Conservation (phyloP, 225 moss, liverwort and hornwort genomes). For the Sphagnum contortum region DNA sequence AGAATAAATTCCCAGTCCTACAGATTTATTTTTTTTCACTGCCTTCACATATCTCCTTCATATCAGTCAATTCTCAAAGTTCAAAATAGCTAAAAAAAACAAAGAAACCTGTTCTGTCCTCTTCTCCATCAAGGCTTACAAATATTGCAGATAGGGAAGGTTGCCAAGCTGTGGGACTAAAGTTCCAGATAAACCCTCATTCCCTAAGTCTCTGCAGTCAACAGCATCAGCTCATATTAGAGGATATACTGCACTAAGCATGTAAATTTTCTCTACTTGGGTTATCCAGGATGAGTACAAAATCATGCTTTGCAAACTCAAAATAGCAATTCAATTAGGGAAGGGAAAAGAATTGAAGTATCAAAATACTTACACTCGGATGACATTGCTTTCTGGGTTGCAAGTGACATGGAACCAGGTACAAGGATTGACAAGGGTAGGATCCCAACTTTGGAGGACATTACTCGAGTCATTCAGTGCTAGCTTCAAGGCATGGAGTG, state of each 20-base stretch:
- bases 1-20: too few species aligned
- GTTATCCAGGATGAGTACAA: too few species aligned
- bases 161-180: conserved; percentile 42
- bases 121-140: conserved; percentile 19
- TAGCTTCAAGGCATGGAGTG: conserved; percentile 35
- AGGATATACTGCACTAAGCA: too few species aligned
- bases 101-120: background rate
- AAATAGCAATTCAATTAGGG: too few species aligned
- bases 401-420: conserved; percentile 63
- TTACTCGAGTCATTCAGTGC: conserved; percentile 26
- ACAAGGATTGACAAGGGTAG: conserved; percentile 46
- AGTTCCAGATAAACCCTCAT: conserved; percentile 46
- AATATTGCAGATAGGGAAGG: conserved; percentile 46
- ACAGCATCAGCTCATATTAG: background rate
- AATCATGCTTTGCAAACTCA: too few species aligned
- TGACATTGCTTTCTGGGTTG: conserved; percentile 29
- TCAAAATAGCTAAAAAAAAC: background rate
- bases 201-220: conserved; percentile 57
- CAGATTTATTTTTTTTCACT: background rate
- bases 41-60: background rate
- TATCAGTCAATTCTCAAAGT: background rate
- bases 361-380: conserved; percentile 32
- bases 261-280: too few species aligned
- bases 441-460: conserved; percentile 59
- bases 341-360: background rate